Evolutionary conservation across 75 land plant species (phyloP), one percentile per base, ranked within the genome.

Genomic region (Picea glauca): DNA sequence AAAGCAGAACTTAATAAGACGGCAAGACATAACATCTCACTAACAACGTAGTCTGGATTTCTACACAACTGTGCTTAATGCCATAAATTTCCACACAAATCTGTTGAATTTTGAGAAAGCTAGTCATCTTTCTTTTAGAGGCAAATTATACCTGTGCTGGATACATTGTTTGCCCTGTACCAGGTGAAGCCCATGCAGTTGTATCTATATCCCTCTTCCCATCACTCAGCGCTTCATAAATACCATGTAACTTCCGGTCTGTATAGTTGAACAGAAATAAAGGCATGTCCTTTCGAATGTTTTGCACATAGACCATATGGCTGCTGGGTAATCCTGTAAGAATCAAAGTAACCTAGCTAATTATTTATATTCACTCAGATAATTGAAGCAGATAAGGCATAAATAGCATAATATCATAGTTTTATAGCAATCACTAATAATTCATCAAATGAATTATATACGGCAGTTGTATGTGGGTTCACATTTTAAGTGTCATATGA

Each of bases 201-300:
- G 87, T 33, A 66, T 86, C 81, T 31, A 86, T 79, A 31, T 73
- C 77, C 76, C 79, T 76, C 17, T 77, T 82, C 30, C 87, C 87
- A 32, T 79, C 79, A 60, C 85, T 72, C 13, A 70, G 62, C 7
- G 87, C 87, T 85, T 86, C 87, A 80, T 80, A 86, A n/a, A 86
- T 78, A 13, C 87, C 87, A 68, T 86, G 83, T 79, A 86, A 77
- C 38, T 68, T 80, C n/a, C 82, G 67, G 32, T 74, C 80, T 15
- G 84, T 74, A 61, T 86, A 83, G 40, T 86, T 86, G 85, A 78
- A 86, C 38, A 86, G 86, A 76, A 86, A 86, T 30, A 86, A 80
- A 21, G 87, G 87, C 58, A 86, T 78, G 60, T 85, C 87, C 74
- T 68, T 75, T 46, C 72, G 85, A 62, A 86, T 86, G 54, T 73